These are phyloP conservation scores for Dioscorea alata DNA, from an alignment of 106 monocot genomes.

Conservation along the genomic window DNA sequence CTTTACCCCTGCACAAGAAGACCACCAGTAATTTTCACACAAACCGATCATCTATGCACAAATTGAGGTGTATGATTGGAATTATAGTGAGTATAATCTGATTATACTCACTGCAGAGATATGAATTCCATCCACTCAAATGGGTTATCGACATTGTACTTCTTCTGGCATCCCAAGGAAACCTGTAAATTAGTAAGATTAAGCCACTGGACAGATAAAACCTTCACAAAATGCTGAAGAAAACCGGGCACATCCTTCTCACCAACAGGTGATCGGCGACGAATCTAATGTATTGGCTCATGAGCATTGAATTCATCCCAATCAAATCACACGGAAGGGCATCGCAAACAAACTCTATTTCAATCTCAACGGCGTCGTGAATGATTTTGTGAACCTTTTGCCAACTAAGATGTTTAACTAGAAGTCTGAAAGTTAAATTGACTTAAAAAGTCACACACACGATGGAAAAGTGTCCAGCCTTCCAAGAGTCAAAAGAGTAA, in stretches of 20 bases:
- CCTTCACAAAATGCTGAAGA: background rate
- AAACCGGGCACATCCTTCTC: background rate
- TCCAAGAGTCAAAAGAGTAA: too few relatives aligned
- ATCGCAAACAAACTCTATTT: slow-evolving; percentile 29
- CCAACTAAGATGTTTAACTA: slow-evolving; percentile 15
- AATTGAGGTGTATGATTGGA: background rate
- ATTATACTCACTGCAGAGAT: slow-evolving; percentile 33
- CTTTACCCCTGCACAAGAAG: slow-evolving; percentile 19
- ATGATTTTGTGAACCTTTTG: slow-evolving; percentile 16
- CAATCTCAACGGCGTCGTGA: slow-evolving; percentile 30
- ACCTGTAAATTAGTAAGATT: slow-evolving; percentile 3
- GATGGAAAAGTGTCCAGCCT: background rate
- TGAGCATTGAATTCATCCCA: slow-evolving; percentile 30
- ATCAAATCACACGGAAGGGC: slow-evolving; percentile 26
- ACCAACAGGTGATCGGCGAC: slow-evolving; percentile 32
- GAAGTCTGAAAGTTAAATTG: slow-evolving; percentile 8
- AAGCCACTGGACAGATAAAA: background rate
- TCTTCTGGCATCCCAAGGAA: slow-evolving; percentile 18
- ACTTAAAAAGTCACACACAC: background rate
- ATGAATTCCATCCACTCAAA: slow-evolving; percentile 45
- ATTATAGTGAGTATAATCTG: background rate
- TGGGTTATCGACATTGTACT: slow-evolving; percentile 26
- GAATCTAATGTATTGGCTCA: slow-evolving; percentile 34
- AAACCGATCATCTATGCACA: too few relatives aligned
- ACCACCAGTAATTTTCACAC: background rate